phyloP scores from a whole-genome alignment of 1,284 basidiomycete genomes.

The Quambalaria eucalypti region DNA sequence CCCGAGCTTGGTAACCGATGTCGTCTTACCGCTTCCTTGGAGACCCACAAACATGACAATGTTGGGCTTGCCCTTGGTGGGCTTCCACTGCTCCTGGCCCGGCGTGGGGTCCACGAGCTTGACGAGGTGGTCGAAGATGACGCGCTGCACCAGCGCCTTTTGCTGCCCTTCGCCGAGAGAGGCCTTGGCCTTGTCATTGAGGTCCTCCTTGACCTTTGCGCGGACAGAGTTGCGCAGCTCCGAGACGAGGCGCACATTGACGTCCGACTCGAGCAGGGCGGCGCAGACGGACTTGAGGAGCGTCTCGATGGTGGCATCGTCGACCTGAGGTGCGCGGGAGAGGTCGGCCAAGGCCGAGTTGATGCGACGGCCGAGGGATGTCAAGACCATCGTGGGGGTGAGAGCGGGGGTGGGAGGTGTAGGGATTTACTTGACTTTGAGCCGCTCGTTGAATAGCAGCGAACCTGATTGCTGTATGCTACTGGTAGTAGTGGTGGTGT shows the following conservation, averaged over 20 bases:
- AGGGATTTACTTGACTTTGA: too few relatives aligned
- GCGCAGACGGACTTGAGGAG: slow-evolving; percentile 90
- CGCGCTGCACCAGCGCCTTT: slow-evolving; percentile 46
- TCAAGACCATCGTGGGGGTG: slow-evolving; percentile 72
- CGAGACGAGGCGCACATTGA: slow-evolving; percentile 92
- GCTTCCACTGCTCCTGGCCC: slow-evolving; percentile 65
- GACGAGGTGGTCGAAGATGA: slow-evolving; percentile 94
- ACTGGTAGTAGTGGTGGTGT: too few relatives aligned
- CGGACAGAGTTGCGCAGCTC: slow-evolving; percentile 72
- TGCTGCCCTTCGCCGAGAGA: slow-evolving; percentile 33
- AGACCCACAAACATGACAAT: slow-evolving; percentile 67
- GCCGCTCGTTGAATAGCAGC: too few relatives aligned
- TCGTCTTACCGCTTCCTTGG: slow-evolving; percentile 95
- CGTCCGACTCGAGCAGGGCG: slow-evolving; percentile 89
- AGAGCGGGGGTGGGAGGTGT: too few relatives aligned
- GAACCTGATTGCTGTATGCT: too few relatives aligned
- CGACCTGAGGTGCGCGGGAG: slow-evolving; percentile 62
- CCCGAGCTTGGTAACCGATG: slow-evolving; percentile 67
- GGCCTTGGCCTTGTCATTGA: slow-evolving; percentile 34
- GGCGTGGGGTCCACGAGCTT: slow-evolving; percentile 68
- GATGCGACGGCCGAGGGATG: slow-evolving; percentile 86
- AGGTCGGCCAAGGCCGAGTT: slow-evolving; percentile 87
- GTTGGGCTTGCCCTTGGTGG: slow-evolving; percentile 86
- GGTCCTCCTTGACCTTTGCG: slow-evolving; percentile 58
- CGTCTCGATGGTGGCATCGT: slow-evolving; percentile 58